Evolutionary conservation across 345 rosid species (phyloP), one percentile per base, ranked within the genome.

Genomic region (Moringa oleifera): DNA sequence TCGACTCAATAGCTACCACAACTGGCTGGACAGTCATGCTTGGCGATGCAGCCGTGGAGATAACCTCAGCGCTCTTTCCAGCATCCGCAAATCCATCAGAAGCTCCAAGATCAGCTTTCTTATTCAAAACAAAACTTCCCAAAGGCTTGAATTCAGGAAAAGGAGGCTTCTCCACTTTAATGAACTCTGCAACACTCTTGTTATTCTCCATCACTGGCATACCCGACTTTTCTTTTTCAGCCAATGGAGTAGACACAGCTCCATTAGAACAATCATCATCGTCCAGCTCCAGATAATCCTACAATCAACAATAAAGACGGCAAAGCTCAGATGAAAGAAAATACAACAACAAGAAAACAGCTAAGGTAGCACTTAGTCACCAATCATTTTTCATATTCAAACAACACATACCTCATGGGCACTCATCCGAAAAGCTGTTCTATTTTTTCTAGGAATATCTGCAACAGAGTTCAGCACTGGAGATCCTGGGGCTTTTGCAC

Each of bases 211-310:
- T 53, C 20, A 54, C 64, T 22, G 64, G 46, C 57, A 51, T 50
- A 61, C 71, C 77, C 57, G 41, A 66, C 77, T 81, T 80, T 55
- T 70, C 83, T 66, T 57, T 71, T 51, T 67, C 76, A 66, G 25
- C 63, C 37, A 54, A 55, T 33, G 63, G 47, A 64, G 75, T 56
- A 73, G 81, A 60, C 25, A 62, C 60, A 22, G 41, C 62, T 62
- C 68, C 78, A 66, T 55, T 71, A 55, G 66, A 28, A 66, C 57
- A 41, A 37, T 59, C 75, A 41, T 85, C 93, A 66, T 85, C 90
- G 64, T 88, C 99, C 83, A 82, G 65, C 47, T 86, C 94, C 71
- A 89, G 53, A 67, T 65, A 75, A 72, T 90, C 97, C 99, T 94
- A 73, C 60, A 65, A 65, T 63, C n/a, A 49, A 31, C 6, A 33